These are phyloP conservation scores for Cicer bijugum DNA, from an alignment of 306 rosid genomes.

Conservation along the genomic window DNA sequence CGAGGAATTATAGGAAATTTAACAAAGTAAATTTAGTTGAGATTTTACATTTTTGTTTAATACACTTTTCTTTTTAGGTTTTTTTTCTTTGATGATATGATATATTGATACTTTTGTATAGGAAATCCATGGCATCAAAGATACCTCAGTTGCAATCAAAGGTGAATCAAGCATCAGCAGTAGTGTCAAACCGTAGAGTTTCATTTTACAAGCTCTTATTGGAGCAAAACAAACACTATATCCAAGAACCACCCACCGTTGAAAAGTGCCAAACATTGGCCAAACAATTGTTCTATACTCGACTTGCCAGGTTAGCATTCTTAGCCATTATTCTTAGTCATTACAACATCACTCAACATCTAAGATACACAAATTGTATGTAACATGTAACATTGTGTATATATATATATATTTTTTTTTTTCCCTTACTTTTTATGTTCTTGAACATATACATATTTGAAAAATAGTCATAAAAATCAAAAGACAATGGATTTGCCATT, in stretches of 20 bases:
- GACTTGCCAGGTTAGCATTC: constrained; percentile 58
- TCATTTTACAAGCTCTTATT: constrained; percentile 53
- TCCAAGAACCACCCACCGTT: constrained; percentile 61
- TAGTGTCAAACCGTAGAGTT: constrained; percentile 42
- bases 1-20: no score
- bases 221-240: constrained; percentile 57
- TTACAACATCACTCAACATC: no score
- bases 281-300: constrained; percentile 64
- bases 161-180: constrained; percentile 49
- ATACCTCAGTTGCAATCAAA: constrained; percentile 53
- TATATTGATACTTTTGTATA: constrained; percentile 27
- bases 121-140: constrained; percentile 56
- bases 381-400: no score
- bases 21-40: neutral
- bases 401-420: no score
- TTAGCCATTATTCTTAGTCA: no score
- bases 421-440: no score
- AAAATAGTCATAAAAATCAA: no score
- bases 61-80: no score
- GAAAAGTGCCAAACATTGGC: constrained; percentile 62
- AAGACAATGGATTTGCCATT: no score
- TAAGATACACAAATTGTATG: no score
- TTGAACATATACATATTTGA: no score
- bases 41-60: no score
- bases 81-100: neutral